Base-by-base conservation (phyloP, 768 basidiomycete genomes). In the Pisolithus microcarpus region DNA sequence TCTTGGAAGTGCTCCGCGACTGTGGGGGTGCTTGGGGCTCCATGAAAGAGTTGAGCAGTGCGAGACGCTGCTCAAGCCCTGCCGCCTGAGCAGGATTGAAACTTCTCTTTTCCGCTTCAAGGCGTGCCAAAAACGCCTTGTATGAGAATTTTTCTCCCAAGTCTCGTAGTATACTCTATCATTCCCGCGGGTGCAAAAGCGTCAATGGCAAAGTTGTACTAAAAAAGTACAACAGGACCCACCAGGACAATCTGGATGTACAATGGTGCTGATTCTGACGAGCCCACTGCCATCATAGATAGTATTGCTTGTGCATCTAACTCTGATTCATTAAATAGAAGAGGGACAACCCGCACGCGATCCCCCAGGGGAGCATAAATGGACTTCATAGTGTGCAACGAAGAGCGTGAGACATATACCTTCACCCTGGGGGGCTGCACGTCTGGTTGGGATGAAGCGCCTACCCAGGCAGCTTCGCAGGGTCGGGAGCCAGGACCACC, bases 171-270 rank as follows among this genome's bases (percentile, higher is more conserved):
- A 86, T 79, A 0, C 74, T 66, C 83, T 81, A 50, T 52, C 39
- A 34, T 34, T 5, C 3, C 34, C 34, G 13, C 5, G 18, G n/a
- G 16, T 48, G 53, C 38, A 24, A n/a, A 39, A 63, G 51, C 51
- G 49, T 49, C 18, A 28, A n/a, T 42, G 21, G 5, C 46, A 46
- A 57, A 21, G 43, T 21, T 9, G 18, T n/a, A 23, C 1, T 23
- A 21, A 52, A 11, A 23, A 37, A 36, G 39, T 44, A 19, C 15
- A 5, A n/a, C 43, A 15, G n/a, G 16, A 60, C 77, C 58, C 57
- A 86, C 85, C 56, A 87, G 57, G 21, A 87, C 65, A 0, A 79
- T 75, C 46, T 87, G 85, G 58, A 87, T 78, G 61, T 87, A 87
- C 1, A 87, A 61, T 0, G 85, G 86, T 0, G 82, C 77, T 0